These are phyloP conservation scores for Leccinellum albellum DNA, from an alignment of 768 basidiomycete species.

Conservation along the genomic window DNA sequence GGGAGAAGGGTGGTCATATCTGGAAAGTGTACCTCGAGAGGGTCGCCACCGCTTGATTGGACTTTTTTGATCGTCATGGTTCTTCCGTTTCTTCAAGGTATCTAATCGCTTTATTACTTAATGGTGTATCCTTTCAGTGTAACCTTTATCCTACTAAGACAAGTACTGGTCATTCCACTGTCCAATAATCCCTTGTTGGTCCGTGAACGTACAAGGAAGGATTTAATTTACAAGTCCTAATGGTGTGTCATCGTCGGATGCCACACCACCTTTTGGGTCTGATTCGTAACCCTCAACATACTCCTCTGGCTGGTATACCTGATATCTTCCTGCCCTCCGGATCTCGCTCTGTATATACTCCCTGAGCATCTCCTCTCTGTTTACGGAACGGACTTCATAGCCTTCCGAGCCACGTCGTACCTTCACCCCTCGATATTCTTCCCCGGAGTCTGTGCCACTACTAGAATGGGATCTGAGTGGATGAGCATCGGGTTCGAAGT, in stretches of 20 bases:
- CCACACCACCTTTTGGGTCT: slow-evolving; percentile 1
- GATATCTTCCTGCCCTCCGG: slow-evolving; percentile 58
- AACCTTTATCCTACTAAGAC: slow-evolving; percentile 24
- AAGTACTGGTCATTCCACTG: slow-evolving; percentile 14
- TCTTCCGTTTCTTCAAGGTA: slow-evolving; percentile 13
- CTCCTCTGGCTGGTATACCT: slow-evolving; percentile 61
- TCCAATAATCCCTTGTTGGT: slow-evolving; percentile 6
- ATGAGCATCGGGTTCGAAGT: slow-evolving; percentile 43
- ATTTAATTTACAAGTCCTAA: slow-evolving; percentile 18
- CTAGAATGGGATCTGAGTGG: slow-evolving; percentile 21
- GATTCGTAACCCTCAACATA: slow-evolving; percentile 40
- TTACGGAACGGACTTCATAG: slow-evolving; percentile 62
- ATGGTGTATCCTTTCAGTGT: slow-evolving; percentile 27
- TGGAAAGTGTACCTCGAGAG: slow-evolving; percentile 72
- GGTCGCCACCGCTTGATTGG: slow-evolving; percentile 21
- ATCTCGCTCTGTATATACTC: slow-evolving; percentile 53
- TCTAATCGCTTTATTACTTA: slow-evolving; percentile 31
- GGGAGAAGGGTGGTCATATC: slow-evolving; percentile 62
- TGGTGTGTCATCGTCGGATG: slow-evolving; percentile 22
- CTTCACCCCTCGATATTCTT: slow-evolving; percentile 31
- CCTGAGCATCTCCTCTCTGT: slow-evolving; percentile 62
- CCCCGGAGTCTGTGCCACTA: slow-evolving; percentile 27
- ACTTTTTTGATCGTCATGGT: slow-evolving; percentile 3
- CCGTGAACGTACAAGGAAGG: not conserved
- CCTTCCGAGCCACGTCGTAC: slow-evolving; percentile 80